Base-by-base conservation (phyloP, 768 basidiomycete genomes). In the Leccinum truebloodii region DNA sequence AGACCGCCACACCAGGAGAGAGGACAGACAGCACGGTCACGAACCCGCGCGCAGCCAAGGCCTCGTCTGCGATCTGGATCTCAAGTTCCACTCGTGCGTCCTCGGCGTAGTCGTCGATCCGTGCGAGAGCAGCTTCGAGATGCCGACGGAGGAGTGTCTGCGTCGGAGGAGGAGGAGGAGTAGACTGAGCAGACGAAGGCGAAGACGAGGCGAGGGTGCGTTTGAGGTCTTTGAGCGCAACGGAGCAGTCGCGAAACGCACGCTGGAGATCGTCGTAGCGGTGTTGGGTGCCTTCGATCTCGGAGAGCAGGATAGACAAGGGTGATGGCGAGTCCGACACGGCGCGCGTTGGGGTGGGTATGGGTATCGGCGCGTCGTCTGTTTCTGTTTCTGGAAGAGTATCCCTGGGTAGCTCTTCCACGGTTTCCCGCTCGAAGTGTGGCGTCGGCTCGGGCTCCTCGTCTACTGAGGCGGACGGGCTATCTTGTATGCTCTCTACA, bases 51-150 rank as follows among this genome's bases (percentile, higher is more conserved):
- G 78, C 76, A 0, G 87, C 77, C 14, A 93, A 79, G 12, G 79
- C 81, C 63, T 90, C 90, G 68, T 94, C 92, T 2, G 88, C 82
- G 10, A 86, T 75, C 24, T 85, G 83, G 44, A 94, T 93, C 74
- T 94, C 92, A 22, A 94, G 75, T 69, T 94, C 92, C 10, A 94
- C 92, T 1, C 89, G 84, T 1, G 85, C 85, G 63, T 93, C 92
- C 69, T 93, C 92, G 5, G 83, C 83, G 67, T 82, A 90, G 69
- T 94, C 89, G 56, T 85, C 79, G 48, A 94, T 77, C 8, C 91
- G 79, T 26, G 83, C 78, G 18, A 89, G 73, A 6, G 85, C 86
- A 0, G 77, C 77, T 20, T 74, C 75, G 4, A 93, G 66, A 16
- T 84, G 71, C 2, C 55, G 60, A 0, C 50, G 54, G 20, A 66